Evolutionary conservation across 2,329 filamentous ascomycete species (phyloP).

Genomic region (Botryotinia narcissicola): DNA sequence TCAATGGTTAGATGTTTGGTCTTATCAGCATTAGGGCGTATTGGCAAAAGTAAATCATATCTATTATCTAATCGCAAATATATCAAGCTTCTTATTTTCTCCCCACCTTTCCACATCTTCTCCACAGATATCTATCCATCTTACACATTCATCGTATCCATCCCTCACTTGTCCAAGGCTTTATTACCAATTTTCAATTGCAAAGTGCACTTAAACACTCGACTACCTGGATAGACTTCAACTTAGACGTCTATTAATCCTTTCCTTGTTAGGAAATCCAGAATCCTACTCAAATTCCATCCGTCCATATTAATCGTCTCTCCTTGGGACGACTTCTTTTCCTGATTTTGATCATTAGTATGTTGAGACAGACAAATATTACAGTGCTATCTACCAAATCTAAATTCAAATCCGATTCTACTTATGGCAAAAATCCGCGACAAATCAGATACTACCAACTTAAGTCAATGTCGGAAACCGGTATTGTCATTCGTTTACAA

Average conservation of each 20-base stretch:
- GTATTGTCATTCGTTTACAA: neutral
- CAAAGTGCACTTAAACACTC: neutral
- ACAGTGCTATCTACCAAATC: neutral
- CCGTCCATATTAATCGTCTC: neutral
- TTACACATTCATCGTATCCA: neutral
- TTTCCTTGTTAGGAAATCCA: too few relatives aligned
- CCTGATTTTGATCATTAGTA: neutral
- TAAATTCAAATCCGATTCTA: neutral
- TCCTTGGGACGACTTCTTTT: neutral
- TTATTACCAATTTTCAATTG: neutral
- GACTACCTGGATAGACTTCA: neutral
- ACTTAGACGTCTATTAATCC: neutral
- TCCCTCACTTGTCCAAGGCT: neutral
- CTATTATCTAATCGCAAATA: neutral
- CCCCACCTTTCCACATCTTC: neutral
- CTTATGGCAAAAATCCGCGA: neutral
- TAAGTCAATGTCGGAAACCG: slow-evolving; percentile 8
- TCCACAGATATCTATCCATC: slow-evolving; percentile 1
- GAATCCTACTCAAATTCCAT: neutral
- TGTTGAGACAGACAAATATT: neutral
- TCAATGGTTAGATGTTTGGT: neutral
- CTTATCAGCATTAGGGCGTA: neutral
- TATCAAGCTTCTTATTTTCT: neutral
- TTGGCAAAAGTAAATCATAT: neutral
- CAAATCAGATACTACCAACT: neutral